These are phyloP conservation scores for Candida anglica DNA, from an alignment of 805 yeast genomes.

Conservation along the genomic window DNA sequence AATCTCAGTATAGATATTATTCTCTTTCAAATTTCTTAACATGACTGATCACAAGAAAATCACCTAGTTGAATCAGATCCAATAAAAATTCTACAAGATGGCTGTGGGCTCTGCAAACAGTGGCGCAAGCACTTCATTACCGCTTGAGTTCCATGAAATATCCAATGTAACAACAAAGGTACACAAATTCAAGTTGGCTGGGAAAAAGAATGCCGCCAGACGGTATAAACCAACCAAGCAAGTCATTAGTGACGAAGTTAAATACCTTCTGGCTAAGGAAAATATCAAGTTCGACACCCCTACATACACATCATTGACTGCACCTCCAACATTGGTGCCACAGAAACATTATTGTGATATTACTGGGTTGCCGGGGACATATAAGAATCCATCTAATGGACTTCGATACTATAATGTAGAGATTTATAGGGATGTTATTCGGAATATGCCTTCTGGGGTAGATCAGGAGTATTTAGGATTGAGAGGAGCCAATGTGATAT, in stretches of 20 bases:
- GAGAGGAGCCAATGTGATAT: conserved; percentile 82
- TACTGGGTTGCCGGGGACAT: conserved; percentile 79
- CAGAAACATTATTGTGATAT: conserved; percentile 85
- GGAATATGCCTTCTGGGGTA: conserved; percentile 80
- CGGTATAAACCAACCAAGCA: conserved; percentile 75
- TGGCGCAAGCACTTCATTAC: not conserved
- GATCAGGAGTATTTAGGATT: conserved; percentile 89
- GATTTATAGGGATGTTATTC: conserved; percentile 67
- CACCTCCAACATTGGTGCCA: conserved; percentile 86
- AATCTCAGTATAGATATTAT: no score
- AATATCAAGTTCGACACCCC: conserved; percentile 47
- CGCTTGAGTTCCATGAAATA: conserved; percentile 21
- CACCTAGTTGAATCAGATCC: no score
- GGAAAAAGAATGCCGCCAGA: conserved; percentile 46
- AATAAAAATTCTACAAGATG: no score
- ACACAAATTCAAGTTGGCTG: conserved; percentile 58
- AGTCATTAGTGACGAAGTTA: conserved; percentile 71
- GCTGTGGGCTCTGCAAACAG: no score
- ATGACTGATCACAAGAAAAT: no score
- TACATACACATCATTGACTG: conserved; percentile 67
- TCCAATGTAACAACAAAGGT: conserved; percentile 38
- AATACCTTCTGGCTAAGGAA: conserved; percentile 46
- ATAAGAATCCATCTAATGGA: conserved; percentile 70
- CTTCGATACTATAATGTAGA: conserved; percentile 80
- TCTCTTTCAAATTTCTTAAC: no score